Evolutionary conservation across 768 basidiomycete species (phyloP), one percentile per base, ranked within the genome.

Genomic region (Lactifluus rugatus): DNA sequence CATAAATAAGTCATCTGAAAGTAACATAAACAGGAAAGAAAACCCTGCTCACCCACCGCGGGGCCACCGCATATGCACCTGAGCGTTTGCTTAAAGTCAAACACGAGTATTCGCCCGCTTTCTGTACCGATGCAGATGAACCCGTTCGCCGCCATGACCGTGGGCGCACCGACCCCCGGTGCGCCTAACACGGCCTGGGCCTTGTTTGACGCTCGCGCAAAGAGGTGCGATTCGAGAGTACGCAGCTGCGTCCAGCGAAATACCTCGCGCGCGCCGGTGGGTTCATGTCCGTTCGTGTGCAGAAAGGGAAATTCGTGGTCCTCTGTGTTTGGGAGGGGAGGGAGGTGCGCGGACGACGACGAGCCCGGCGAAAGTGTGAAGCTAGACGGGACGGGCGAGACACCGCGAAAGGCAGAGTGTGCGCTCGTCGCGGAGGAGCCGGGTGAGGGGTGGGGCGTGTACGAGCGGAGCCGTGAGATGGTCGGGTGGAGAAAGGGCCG

Each of bases 41-140:
- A 44, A 13, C 9, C 42, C 10, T 32, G 19, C 42, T 54, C 37
- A 94, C 92, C 81, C 64, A 80, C 73, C 17, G 72, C 56, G 53
- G 89, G 83, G 52, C 74, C 81, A 9, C 91, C 91, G 63, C 93
- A 92, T 10, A 94, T 74, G 63, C 84, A 83, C 63, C 82, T 82
- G 61, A 95, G 66, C 6, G 83, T 83, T 70, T 98, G 95, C 66
- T 85, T 85, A 68, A 96, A 97, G 70, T 93, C 91, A 69, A 91
- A 94, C 2, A 97, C 86, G 48, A 83, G 77, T 44, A 89, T 76
- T 66, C 78, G 82, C 13, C 94, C 96, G 31, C 75, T 75, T 47
- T 85, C 83, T 7, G 89, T 93, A 16, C 96, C 96, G 7, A 97
- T 74, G 63, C 93, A 96, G 34, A 99, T 81, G 56, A 94, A 72